These are phyloP conservation scores for Leccinum laetum DNA, from an alignment of 1,284 basidiomycete genomes.

Conservation along the genomic window DNA sequence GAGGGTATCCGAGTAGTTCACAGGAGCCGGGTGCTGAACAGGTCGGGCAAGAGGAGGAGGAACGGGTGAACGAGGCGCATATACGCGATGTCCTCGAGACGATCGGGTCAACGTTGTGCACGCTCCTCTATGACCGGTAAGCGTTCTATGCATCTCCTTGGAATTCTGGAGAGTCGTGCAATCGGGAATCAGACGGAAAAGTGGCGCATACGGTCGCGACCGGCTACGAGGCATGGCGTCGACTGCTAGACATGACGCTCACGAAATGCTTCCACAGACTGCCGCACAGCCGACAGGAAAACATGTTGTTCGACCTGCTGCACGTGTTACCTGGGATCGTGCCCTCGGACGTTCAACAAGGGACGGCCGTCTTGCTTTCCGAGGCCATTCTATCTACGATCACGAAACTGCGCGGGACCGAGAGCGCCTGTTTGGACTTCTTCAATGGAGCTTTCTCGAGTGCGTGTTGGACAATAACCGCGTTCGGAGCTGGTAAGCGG, in stretches of 20 bases:
- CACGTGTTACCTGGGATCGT: conserved; percentile 72
- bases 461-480: conserved; percentile 36
- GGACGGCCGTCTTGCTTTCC: neutral
- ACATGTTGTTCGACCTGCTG: conserved; percentile 82
- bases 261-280: conserved; percentile 41
- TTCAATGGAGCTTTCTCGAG: conserved; percentile 72
- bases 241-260: conserved; percentile 57
- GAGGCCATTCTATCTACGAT: too few species aligned
- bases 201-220: conserved; percentile 55
- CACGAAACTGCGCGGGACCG: conserved; percentile 22
- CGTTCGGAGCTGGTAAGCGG: too few species aligned
- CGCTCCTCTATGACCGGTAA: too few species aligned
- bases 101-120: too few species aligned
- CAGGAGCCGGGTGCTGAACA: too few species aligned
- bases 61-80: too few species aligned
- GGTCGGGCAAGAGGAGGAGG: too few species aligned
- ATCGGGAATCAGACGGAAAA: too few species aligned
- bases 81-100: too few species aligned
- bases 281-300: conserved; percentile 79
- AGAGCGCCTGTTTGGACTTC: conserved; percentile 72
- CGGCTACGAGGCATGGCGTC: conserved; percentile 67
- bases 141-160: too few species aligned
- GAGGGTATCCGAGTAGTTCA: too few species aligned
- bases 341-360: conserved; percentile 41
- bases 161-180: too few species aligned